Percentiles rank a stretch among this genome's conserved stretches.
phyloP scores from a whole-genome alignment of 805 yeast genomes.

The Blastobotrys terrestris region DNA sequence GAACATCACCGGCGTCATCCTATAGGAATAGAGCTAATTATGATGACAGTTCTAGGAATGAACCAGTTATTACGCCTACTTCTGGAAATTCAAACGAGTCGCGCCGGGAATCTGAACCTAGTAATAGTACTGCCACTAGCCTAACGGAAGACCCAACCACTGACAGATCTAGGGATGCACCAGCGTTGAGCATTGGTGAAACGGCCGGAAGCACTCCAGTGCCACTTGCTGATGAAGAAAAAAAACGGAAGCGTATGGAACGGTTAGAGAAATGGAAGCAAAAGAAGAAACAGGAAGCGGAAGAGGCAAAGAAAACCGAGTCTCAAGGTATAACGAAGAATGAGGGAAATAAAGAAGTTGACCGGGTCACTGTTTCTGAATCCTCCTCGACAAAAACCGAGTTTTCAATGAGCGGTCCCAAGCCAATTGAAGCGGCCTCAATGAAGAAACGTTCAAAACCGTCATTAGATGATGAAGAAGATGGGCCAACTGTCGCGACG shows the following conservation, averaged over 20 bases:
- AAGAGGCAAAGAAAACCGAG: slow-evolving; percentile 19
- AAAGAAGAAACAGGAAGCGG: slow-evolving; percentile 39
- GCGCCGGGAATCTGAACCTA: background rate
- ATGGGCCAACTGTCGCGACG: background rate
- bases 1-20: background rate
- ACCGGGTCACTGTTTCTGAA: background rate
- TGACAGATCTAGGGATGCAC: background rate
- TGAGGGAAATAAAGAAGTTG: background rate
- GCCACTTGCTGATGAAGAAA: slow-evolving; percentile 27
- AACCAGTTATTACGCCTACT: background rate
- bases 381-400: background rate
- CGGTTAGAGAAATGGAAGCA: slow-evolving; percentile 55
- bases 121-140: background rate
- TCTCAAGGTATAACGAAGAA: background rate
- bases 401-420: background rate
- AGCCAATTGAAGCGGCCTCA: background rate
- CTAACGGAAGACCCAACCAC: background rate
- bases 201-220: background rate
- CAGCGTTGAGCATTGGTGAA: background rate
- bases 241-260: slow-evolving; percentile 41
- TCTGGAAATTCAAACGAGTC: background rate
- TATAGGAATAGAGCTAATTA: background rate
- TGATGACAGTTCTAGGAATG: background rate
- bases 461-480: slow-evolving; percentile 11
- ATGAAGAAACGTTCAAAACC: background rate